Evolutionary conservation across 2,329 filamentous ascomycete species (phyloP), one percentile per base, ranked within the genome.

Genomic region (Didymella exigua): DNA sequence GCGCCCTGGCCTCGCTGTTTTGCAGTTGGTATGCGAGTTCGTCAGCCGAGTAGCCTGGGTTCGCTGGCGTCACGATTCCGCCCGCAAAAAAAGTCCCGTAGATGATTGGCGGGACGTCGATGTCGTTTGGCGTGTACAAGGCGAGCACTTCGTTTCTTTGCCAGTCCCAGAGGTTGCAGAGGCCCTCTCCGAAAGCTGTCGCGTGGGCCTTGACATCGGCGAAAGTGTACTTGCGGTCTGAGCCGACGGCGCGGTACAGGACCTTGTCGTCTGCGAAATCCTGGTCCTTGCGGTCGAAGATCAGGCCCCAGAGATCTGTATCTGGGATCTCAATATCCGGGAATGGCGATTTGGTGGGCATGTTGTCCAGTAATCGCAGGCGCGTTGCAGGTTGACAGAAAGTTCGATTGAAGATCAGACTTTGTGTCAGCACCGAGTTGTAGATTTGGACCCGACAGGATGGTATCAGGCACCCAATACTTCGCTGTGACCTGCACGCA

Each of bases 1-100:
- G 75, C 0, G 83, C 89, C 67, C 86, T 89, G 27, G 90, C 90
- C 0, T 84, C 83, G 0, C 88, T 88, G 73, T 96, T 89, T 64
- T 85, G 84, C 52, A 97, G 82, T 77, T 97, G 93, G 67, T 89
- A 91, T 9, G 89, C 86, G 29, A 97, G 81, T 75, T 97, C 93
- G 13, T 90, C 85, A 10, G 83, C 84, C 0, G 89, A 96, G 76
- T 96, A 96, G 2, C 86, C 86, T 9, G 92, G 92, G 70, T 96
- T 97, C 2, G 91, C 91, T 0, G 92, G 91, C 10, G 88, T 91
- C 14, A 90, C 79, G 49, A 90, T 81, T 18, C 89, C 92, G 40
- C 91, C 92, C 0, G 90, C 89, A 88, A 90, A 96, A 62, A 89
- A 85, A 4, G 85, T 81, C 26, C 91, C 93, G 78, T 90, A 90